Percentiles rank a stretch among this genome's conserved stretches.
phyloP scores from a whole-genome alignment of 805 yeast genomes.

The Starmerella etchellsii region DNA sequence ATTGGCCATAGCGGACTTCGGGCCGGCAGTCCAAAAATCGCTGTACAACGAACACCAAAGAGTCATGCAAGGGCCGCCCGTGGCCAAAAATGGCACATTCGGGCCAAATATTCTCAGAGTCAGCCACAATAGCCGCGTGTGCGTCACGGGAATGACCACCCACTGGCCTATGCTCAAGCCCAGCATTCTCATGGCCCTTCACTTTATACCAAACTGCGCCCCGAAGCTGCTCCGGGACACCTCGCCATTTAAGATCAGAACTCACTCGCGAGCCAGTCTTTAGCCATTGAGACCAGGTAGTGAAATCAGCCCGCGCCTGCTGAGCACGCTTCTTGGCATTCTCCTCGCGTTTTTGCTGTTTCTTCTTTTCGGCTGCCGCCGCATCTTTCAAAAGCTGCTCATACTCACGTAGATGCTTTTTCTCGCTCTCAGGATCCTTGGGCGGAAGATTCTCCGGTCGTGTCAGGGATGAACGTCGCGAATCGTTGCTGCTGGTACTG shows the following conservation, averaged over 20 bases:
- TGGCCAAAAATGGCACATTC: slow-evolving; percentile 30
- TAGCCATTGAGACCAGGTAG: slow-evolving; percentile 33
- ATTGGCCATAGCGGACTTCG: slow-evolving; percentile 28
- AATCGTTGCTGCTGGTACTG: not conserved
- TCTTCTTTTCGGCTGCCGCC: slow-evolving; percentile 31
- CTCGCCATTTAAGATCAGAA: slow-evolving; percentile 51
- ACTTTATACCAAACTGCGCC: slow-evolving; percentile 39
- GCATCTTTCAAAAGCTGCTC: slow-evolving; percentile 31
- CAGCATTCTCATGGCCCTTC: not conserved
- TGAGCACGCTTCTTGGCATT: slow-evolving; percentile 18
- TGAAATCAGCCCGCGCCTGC: slow-evolving; percentile 18
- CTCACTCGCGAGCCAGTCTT: slow-evolving; percentile 25
- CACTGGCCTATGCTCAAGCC: not conserved
- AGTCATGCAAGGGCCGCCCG: slow-evolving; percentile 26
- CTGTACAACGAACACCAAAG: slow-evolving; percentile 28
- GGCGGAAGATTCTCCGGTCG: slow-evolving; percentile 60
- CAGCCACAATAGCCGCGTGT: slow-evolving; percentile 12
- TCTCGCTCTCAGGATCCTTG: slow-evolving; percentile 40
- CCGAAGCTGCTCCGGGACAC: slow-evolving; percentile 38
- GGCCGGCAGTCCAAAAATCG: slow-evolving; percentile 25
- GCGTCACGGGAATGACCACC: not conserved
- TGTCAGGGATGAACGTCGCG: slow-evolving; percentile 33
- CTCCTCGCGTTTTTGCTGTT: slow-evolving; percentile 18
- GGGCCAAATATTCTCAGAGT: slow-evolving; percentile 28
- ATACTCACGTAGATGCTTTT: slow-evolving; percentile 43